Evolutionary conservation across 345 rosid species (phyloP).

Genomic region (Toxicodendron radicans): DNA sequence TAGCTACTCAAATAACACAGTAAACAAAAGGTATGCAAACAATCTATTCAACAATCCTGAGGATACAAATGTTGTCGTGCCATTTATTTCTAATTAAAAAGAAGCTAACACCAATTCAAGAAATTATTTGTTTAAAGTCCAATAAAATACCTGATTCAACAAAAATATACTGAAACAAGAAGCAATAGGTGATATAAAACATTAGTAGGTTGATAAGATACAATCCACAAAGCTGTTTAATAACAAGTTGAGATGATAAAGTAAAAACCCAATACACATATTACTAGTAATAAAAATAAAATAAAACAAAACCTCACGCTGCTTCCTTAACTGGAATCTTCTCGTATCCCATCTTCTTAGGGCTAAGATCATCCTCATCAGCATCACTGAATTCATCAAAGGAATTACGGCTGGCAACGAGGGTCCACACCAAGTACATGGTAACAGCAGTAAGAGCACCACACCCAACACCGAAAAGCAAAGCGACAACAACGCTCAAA

Average conservation of each 20-base stretch:
- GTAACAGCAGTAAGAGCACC: slow-evolving; percentile 93
- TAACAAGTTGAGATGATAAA: neutral
- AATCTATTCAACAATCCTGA: neutral
- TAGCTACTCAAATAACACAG: neutral
- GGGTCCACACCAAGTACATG: slow-evolving; percentile 83
- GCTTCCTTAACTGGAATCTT: slow-evolving; percentile 58
- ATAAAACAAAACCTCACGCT: slow-evolving; percentile 30
- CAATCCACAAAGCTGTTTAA: neutral
- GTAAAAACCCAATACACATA: slow-evolving; percentile 12
- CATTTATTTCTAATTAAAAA: neutral
- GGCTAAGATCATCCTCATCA: slow-evolving; percentile 31
- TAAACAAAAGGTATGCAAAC: neutral
- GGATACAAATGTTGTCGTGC: neutral
- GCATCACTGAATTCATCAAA: slow-evolving; percentile 34
- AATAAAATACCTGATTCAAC: neutral
- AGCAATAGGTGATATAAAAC: too few relatives aligned
- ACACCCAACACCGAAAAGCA: slow-evolving; percentile 89
- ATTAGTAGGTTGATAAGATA: too few relatives aligned
- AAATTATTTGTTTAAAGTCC: neutral
- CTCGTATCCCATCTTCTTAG: slow-evolving; percentile 79
- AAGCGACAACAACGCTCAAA: slow-evolving; percentile 79
- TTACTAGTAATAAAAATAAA: neutral
- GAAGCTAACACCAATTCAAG: neutral
- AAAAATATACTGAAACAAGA: too few relatives aligned
- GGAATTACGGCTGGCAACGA: slow-evolving; percentile 43